phyloP scores from a whole-genome alignment of 768 basidiomycete species.

The Hypholoma fasciculare region DNA sequence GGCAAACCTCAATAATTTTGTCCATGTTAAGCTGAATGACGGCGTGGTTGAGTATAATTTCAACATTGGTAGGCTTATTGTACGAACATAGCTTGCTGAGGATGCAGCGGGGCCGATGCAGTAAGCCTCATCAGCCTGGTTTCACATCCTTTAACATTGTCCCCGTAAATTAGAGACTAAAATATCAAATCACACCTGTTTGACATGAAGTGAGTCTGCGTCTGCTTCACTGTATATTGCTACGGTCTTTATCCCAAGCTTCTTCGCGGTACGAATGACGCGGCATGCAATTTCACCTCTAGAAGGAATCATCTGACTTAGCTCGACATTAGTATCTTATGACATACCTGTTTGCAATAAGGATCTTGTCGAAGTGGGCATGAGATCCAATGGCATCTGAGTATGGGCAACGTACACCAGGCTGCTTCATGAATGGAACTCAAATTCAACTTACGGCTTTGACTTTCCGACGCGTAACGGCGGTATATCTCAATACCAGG shows the following conservation, averaged over 20 bases:
- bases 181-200: constrained; percentile 51
- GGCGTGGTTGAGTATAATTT: not conserved
- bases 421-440: not conserved
- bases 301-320: not conserved
- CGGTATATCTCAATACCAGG: constrained; percentile 1
- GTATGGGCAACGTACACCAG: not conserved
- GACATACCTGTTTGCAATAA: constrained; percentile 83
- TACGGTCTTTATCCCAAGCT: constrained; percentile 88
- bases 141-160: not conserved
- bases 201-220: constrained; percentile 76
- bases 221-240: constrained; percentile 93
- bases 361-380: constrained; percentile 86
- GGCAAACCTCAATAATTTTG: constrained; percentile 85
- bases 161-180: not conserved
- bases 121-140: constrained; percentile 82
- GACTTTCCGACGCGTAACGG: constrained; percentile 28
- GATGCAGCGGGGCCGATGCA: constrained; percentile 93
- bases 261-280: constrained; percentile 87
- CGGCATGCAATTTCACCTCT: constrained; percentile 97
- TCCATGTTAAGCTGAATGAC: constrained; percentile 72
- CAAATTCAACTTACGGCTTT: constrained; percentile 20
- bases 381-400: not conserved
- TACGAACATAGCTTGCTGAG: constrained; percentile 82
- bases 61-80: not conserved
- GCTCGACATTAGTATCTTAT: not conserved